Conservation (phyloP, 176 grass and related monocot genomes). For the Oryza rufipogon region DNA sequence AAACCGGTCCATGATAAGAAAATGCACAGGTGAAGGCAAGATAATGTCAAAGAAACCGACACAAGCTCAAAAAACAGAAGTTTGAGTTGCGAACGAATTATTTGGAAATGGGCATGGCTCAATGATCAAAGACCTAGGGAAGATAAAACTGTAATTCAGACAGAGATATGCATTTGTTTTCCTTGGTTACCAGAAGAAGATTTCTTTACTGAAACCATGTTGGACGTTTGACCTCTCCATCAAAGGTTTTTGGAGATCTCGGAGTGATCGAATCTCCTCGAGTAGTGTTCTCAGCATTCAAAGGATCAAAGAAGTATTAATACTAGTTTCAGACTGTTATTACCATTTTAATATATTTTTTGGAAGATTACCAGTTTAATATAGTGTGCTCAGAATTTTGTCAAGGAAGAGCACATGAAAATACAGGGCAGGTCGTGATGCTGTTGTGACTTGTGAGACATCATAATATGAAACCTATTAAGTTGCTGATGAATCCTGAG, state of each 20-base stretch:
- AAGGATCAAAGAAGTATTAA: not conserved
- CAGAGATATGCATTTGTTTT: not conserved
- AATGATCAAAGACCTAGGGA: conserved; percentile 4
- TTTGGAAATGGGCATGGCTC: not conserved
- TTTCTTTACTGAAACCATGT: conserved; percentile 20
- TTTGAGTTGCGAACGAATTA: not conserved
- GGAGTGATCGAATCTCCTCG: conserved; percentile 28
- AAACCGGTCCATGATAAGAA: not conserved
- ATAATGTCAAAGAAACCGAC: not conserved
- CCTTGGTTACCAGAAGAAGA: not conserved
- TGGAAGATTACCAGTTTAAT: not conserved
- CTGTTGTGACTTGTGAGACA: conserved; percentile 10
- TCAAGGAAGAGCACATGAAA: not conserved
- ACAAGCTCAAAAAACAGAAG: not conserved
- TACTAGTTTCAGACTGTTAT: not conserved
- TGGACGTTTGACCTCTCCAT: not conserved
- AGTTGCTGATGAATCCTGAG: conserved; percentile 8
- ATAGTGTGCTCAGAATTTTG: not conserved
- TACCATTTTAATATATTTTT: too few relatives aligned
- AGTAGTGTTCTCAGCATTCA: not conserved
- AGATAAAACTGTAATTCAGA: not conserved
- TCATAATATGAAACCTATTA: not conserved
- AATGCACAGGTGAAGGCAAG: not conserved
- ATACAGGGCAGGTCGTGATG: not conserved
- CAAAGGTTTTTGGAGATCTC: conserved; percentile 19